phyloP scores from a whole-genome alignment of 257 asterid genomes.

The Datura wrightii region DNA sequence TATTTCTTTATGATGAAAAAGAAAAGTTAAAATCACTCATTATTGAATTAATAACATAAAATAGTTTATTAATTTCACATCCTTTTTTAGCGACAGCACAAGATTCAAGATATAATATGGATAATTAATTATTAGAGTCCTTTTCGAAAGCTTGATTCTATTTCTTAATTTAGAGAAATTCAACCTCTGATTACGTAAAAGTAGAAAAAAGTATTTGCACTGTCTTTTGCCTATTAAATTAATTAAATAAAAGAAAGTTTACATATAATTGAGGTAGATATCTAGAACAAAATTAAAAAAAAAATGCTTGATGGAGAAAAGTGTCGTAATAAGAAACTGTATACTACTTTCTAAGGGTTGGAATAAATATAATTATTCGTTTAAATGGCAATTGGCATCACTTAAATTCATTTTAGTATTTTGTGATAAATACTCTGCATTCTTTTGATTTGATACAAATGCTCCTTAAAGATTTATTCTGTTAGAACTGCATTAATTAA shows the following conservation, averaged over 20 bases:
- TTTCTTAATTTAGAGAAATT: conserved; percentile 1
- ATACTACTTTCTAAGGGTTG: background rate
- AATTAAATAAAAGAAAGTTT: background rate
- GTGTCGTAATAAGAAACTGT: background rate
- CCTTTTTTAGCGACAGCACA: conserved; percentile 18
- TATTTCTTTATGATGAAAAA: background rate
- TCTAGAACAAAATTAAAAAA: background rate
- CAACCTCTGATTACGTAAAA: conserved; percentile 26
- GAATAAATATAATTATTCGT: conserved; percentile 24
- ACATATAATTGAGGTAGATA: background rate
- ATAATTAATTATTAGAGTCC: background rate
- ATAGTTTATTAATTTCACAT: background rate
- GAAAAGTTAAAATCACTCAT: background rate
- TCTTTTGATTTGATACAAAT: background rate
- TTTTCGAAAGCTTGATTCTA: conserved; percentile 23
- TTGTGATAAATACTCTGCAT: background rate
- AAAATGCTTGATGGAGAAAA: background rate
- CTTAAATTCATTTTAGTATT: background rate
- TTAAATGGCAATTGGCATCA: background rate
- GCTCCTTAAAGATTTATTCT: background rate
- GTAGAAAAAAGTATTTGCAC: conserved; percentile 2
- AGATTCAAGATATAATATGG: conserved; percentile 11
- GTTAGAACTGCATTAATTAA: background rate
- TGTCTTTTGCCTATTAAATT: background rate
- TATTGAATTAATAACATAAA: background rate